Base-by-base conservation (phyloP, 805 yeast species). In the Pichia pseudocactophila region DNA sequence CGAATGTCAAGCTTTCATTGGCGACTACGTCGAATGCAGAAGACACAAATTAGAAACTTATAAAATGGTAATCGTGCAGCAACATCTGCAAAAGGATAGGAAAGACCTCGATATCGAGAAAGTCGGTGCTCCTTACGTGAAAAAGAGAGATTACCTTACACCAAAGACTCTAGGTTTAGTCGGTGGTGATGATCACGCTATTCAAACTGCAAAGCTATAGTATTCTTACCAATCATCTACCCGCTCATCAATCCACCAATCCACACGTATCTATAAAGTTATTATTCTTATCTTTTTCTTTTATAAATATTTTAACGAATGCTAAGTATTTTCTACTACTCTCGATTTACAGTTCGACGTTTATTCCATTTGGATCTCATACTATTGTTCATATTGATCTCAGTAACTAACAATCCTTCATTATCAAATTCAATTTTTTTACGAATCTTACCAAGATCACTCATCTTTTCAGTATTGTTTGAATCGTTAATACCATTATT, bases 61-160 rank as follows among this genome's bases (percentile, higher is more conserved):
- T 46, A 64, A 64, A 52, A 54, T 58, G 52, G 53, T 58, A 27
- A 52, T 64, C 37, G 50, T 64, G 47, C 49, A 60, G 44, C 56
- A 60, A 39, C 65, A 62, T 32, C 39, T 62, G 30, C 53, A 57
- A 27, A 48, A 46, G 38, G 62, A 59, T 36, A 48, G 54, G 15
- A 50, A 51, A 2, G 59, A 54, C 28, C 43, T 57, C 39, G 50
- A 58, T 20, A 39, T 38, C 31, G 65, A 61, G 36, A 55, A 54
- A 25, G 41, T 62, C 18, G 68, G 68, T 36, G 66, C 66, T 26
- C 68, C 68, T n/a, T 64, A 49, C 39, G 65, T 64, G 31, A 62
- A 59, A 49, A 58, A 59, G 55, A 59, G 66, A 56, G 62, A 58
- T 41, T 60, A 54, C 40, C 47, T 64, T 35, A 64, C 68, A n/a